Evolutionary conservation across 257 asterid genomes (phyloP), one percentile per base, ranked within the genome.

Genomic region (Solanum arcanum): DNA sequence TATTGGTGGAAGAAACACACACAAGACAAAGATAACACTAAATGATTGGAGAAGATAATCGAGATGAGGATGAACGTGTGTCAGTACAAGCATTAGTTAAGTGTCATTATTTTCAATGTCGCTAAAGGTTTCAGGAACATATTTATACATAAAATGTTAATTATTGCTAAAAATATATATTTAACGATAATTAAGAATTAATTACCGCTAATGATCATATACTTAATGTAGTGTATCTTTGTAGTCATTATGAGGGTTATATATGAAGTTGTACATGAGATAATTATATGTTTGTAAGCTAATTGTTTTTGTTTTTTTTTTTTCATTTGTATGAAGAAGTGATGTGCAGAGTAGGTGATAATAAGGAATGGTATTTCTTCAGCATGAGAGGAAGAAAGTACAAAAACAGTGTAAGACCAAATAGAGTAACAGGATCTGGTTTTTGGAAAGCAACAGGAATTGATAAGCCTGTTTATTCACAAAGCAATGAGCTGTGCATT

Each of bases 331-430:
- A 47, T 47, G 85, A 15, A 29, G 44, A 29, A 81, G 41, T 52
- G 29, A 49, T 52, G 29, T 18, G 27, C 85, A 49, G 20, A 49
- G 69, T 18, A 31, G 87, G 60, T 9, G 95, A 90, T 59, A 92
- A 91, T 42, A 92, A 88, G 20, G 96, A 93, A 88, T 92, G 94
- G 93, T 93, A 93, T 72, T 93, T 93, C 90, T 92, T 89, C 75
- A 90, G 96, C 90, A 91, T 90, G 83, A 91, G 94, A 85, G 95
- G 92, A 29, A 91, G 93, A 78, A 93, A 93, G 84, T 93, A 92
- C 84, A 91, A 91, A 83, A 92, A 92, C 80, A 93, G 95, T 86
- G 84, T 88, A 44, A 86, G 95, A 87, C 89, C 89, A 31, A 87
- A 87, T 73, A 87, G 89, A 84, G 89, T 87, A 39, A 87, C 89